phyloP scores from a whole-genome alignment of 768 basidiomycete species.

The Wakefieldia striispora region DNA sequence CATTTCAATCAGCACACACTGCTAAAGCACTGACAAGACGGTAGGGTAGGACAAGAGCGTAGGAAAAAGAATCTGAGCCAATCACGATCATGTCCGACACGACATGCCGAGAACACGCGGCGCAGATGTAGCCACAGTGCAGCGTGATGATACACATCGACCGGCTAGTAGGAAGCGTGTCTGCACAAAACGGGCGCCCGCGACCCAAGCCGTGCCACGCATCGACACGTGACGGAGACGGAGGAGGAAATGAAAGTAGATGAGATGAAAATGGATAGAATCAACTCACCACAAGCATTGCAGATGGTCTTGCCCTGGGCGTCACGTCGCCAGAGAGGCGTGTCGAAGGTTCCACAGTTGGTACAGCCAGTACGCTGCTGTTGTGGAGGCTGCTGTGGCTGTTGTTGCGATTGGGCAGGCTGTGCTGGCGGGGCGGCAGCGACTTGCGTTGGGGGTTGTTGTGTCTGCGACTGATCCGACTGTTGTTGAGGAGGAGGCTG shows the following conservation, averaged over 20 bases:
- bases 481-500: constrained; percentile 12
- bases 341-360: constrained; percentile 75
- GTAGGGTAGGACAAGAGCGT: constrained; percentile 31
- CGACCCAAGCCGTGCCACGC: constrained; percentile 31
- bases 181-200: constrained; percentile 30
- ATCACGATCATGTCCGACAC: constrained; percentile 34
- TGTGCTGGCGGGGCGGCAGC: constrained; percentile 25
- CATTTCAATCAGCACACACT: constrained; percentile 40
- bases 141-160: constrained; percentile 34
- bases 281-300: constrained; percentile 83
- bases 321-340: constrained; percentile 84
- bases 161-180: constrained; percentile 28
- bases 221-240: constrained; percentile 40
- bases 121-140: constrained; percentile 30
- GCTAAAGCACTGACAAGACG: constrained; percentile 35
- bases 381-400: constrained; percentile 30
- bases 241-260: constrained; percentile 33
- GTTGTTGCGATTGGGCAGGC: constrained; percentile 21
- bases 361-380: constrained; percentile 51
- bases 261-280: constrained; percentile 31
- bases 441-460: constrained; percentile 26
- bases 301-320: constrained; percentile 80
- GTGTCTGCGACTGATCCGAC: constrained; percentile 14
- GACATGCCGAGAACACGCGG: constrained; percentile 36
- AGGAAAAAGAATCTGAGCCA: constrained; percentile 33